Conservation (phyloP, 129 eudicot species). For the sunflower (Helianthus annuus) region DNA sequence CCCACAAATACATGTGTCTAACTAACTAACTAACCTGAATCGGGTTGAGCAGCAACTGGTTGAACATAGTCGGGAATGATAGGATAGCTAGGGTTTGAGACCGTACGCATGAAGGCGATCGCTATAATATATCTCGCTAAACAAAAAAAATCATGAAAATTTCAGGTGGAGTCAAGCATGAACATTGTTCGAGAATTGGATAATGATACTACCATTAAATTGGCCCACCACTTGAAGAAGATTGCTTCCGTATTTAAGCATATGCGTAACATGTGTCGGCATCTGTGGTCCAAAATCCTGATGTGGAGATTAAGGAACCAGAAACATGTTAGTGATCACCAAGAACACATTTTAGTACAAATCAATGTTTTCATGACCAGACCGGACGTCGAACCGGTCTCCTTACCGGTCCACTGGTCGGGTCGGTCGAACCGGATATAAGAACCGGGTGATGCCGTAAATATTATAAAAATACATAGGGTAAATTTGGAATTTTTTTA, state of each 20-base stretch:
- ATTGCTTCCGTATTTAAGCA: constrained; percentile 83
- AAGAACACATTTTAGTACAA: constrained; percentile 20
- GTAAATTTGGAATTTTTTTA: too few species aligned
- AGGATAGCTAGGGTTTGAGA: constrained; percentile 37
- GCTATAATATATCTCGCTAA: constrained; percentile 62
- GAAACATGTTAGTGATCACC: constrained; percentile 22
- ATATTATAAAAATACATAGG: too few species aligned
- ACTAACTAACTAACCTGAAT: constrained; percentile 46
- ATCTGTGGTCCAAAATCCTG: constrained; percentile 88
- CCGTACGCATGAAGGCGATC: constrained; percentile 62
- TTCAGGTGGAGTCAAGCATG: constrained; percentile 15
- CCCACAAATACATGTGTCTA: neutral
- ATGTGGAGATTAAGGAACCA: constrained; percentile 12
- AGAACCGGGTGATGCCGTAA: too few species aligned
- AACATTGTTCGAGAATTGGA: neutral
- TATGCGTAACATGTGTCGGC: constrained; percentile 64
- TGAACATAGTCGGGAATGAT: constrained; percentile 57
- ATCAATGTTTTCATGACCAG: neutral
- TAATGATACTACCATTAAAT: constrained; percentile 56
- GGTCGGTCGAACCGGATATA: too few species aligned
- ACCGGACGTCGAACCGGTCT: too few species aligned
- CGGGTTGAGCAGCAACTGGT: constrained; percentile 49
- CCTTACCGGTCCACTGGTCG: too few species aligned
- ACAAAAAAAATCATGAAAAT: constrained; percentile 18
- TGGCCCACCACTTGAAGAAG: constrained; percentile 91